phyloP scores from a whole-genome alignment of 768 basidiomycete genomes.

The Sarcodon sp. region DNA sequence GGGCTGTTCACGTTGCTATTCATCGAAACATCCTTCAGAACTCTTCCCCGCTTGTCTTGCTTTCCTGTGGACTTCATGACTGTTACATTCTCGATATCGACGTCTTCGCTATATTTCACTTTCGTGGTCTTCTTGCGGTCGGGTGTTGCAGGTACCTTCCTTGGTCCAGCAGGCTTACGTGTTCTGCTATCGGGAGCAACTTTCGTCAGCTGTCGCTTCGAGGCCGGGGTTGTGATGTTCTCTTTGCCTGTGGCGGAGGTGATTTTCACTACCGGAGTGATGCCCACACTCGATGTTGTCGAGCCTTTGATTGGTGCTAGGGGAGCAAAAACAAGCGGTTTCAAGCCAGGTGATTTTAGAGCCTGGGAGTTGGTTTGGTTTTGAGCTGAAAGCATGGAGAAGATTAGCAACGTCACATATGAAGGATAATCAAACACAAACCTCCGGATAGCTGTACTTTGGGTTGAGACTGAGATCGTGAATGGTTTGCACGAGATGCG shows the following conservation, averaged over 20 bases:
- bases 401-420: not conserved
- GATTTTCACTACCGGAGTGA: not conserved
- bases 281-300: not conserved
- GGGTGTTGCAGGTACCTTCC: conserved; percentile 11
- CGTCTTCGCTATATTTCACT: conserved; percentile 7
- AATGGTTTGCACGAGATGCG: conserved; percentile 1
- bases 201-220: not conserved
- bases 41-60: too few relatives aligned
- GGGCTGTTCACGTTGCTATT: too few relatives aligned
- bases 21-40: too few relatives aligned
- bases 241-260: conserved; percentile 4
- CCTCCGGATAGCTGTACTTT: conserved; percentile 13
- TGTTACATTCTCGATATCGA: not conserved
- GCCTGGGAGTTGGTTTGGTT: not conserved
- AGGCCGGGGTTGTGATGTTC: conserved; percentile 3
- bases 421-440: conserved; percentile 2
- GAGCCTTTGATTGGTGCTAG: conserved; percentile 10
- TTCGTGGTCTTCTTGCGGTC: conserved; percentile 1
- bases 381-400: not conserved
- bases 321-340: conserved; percentile 6
- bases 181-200: conserved; percentile 5
- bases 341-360: not conserved
- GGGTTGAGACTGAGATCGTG: conserved; percentile 23
- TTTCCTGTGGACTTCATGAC: conserved; percentile 5
- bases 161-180: conserved; percentile 15